Base-by-base conservation (phyloP, 2,329 filamentous ascomycete species). In the Cytospora schulzeri region DNA sequence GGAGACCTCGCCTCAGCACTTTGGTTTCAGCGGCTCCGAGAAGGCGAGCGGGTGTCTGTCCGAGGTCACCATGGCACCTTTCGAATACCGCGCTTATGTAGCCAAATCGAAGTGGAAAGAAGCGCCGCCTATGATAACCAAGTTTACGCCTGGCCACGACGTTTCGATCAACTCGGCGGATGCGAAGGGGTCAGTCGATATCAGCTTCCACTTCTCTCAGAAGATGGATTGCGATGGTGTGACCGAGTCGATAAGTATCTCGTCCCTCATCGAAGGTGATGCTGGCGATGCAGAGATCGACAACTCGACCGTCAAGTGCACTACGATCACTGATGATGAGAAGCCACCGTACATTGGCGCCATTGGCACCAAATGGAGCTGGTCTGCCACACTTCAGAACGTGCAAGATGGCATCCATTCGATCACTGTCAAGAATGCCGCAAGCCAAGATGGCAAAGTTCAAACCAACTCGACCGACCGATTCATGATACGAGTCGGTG, bases 131-230 rank as follows among this genome's bases (percentile, higher is more conserved):
- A 82, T 85, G 74, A 81, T 89, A 68, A 89, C 86, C 11, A 80
- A 79, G 51, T 86, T 89, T 69, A 71, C 75, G 3, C 87, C 87
- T 6, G 86, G 87, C 2, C 87, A 90, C 68, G 88, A 90, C 69
- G 73, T 75, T 2, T 82, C 85, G 2, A 71, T 88, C 5, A 66
- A 81, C 22, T 87, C 86, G 22, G 69, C 69, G 2, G 57, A 66
- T 12, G 26, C 48, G 3, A 66, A 68, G 19, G 67, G 69, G 31
- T 57, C 55, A 6, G 66, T 73, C 33, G 38, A 71, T 51, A 76
- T 90, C 54, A 78, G 83, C 60, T 66, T 90, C 6, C 80, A 84
- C 38, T 90, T 88, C 71, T 88, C 85, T 0, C 77, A 77, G 1
- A 77, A 82, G 57, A 88, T 90, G 87, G 78, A 86, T 68, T 90